A percentile compares a stretch with the other conserved stretches of the same genome.
These are phyloP conservation scores for Hypoxylon rubiginosum DNA, from an alignment of 2,329 filamentous ascomycete species.

Conservation along the genomic window DNA sequence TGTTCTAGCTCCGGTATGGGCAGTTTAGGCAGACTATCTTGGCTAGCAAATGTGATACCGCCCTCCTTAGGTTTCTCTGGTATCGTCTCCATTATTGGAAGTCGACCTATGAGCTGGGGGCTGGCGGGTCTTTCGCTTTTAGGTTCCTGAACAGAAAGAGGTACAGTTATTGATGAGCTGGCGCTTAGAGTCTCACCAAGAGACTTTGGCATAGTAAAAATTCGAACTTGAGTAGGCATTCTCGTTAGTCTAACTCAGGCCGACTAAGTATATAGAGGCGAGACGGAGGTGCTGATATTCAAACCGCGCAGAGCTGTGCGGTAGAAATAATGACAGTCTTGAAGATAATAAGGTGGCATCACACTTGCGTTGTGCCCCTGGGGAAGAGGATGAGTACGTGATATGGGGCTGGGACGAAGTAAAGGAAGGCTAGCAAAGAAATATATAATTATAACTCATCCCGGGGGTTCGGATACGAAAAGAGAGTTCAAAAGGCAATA, in stretches of 20 bases:
- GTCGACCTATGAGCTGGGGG: constrained; percentile 51
- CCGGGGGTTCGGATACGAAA: constrained; percentile 26
- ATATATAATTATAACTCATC: constrained; percentile 42
- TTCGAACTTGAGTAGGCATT: constrained; percentile 76
- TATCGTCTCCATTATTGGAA: constrained; percentile 50
- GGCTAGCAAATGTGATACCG: constrained; percentile 88
- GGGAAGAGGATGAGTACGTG: constrained; percentile 35
- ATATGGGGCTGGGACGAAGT: constrained; percentile 24
- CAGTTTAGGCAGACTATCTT: constrained; percentile 90
- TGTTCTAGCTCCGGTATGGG: constrained; percentile 90
- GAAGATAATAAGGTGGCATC: constrained; percentile 86
- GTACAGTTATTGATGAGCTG: constrained; percentile 54
- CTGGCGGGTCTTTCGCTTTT: constrained; percentile 45
- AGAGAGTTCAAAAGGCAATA: constrained; percentile 15
- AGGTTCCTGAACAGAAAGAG: constrained; percentile 57
- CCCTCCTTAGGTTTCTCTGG: constrained; percentile 68
- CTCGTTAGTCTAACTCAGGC: constrained; percentile 59
- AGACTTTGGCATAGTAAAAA: constrained; percentile 79
- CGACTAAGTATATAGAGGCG: constrained; percentile 77
- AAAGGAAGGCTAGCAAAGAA: constrained; percentile 21
- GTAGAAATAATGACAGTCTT: constrained; percentile 95
- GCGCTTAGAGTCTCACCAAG: constrained; percentile 77
- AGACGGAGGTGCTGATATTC: constrained; percentile 83
- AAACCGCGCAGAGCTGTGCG: constrained; percentile 89
- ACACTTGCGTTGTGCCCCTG: constrained; percentile 57